A percentile compares a stretch with the other conserved stretches of the same genome.
phyloP scores from a whole-genome alignment of 495 filamentous ascomycete genomes.

The Hypoxylon perforatum region DNA sequence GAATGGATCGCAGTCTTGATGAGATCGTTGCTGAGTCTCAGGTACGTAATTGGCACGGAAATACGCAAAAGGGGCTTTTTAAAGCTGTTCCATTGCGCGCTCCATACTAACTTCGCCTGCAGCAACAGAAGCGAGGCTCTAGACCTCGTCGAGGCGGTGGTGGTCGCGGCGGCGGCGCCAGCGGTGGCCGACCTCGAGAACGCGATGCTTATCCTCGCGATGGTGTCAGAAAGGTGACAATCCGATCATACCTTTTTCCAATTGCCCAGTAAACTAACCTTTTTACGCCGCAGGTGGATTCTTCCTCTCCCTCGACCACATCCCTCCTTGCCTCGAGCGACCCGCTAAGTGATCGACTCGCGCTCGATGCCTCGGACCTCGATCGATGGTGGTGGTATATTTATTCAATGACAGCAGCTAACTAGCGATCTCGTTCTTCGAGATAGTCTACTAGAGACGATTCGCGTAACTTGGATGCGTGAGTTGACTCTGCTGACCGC shows the following conservation, averaged over 20 bases:
- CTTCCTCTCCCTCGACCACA: constrained; percentile 45
- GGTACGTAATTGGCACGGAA: constrained; percentile 60
- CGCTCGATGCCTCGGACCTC: constrained; percentile 50
- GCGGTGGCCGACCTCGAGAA: constrained; percentile 67
- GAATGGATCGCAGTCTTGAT: constrained; percentile 85
- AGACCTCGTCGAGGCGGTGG: constrained; percentile 46
- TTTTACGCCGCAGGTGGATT: constrained; percentile 43
- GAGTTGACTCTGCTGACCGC: constrained; percentile 30
- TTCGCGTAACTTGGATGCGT: constrained; percentile 67
- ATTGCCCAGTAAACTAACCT: constrained; percentile 7
- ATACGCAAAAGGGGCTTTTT: neutral
- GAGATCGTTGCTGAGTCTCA: constrained; percentile 85
- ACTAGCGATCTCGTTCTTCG: constrained; percentile 59
- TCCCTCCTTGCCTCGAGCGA: constrained; percentile 36
- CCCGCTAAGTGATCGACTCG: constrained; percentile 38
- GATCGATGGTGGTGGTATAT: constrained; percentile 58
- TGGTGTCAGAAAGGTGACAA: constrained; percentile 80
- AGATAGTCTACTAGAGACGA: constrained; percentile 69
- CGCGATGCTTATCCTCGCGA: constrained; percentile 71
- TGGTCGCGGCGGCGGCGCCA: constrained; percentile 48
- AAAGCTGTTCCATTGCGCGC: neutral
- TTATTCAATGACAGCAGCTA: constrained; percentile 66
- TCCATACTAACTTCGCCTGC: constrained; percentile 22
- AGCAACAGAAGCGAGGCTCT: constrained; percentile 45
- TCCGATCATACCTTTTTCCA: neutral